Percentiles rank a stretch among this genome's conserved stretches.
phyloP scores from a whole-genome alignment of 768 basidiomycete species.

The Gautieria morchelliformis region DNA sequence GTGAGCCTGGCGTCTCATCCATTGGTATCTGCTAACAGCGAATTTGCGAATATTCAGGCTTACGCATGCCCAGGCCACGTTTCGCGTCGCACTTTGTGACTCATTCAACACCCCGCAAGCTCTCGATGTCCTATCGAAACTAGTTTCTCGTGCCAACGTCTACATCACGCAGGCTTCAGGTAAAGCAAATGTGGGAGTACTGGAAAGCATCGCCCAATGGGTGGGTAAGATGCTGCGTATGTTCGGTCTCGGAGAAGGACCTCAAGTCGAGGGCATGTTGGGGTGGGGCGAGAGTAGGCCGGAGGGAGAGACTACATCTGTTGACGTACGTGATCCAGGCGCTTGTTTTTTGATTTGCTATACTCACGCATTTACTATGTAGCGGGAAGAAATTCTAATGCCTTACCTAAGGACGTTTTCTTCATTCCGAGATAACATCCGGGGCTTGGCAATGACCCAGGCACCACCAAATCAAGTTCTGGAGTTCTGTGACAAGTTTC shows the following conservation, averaged over 20 bases:
- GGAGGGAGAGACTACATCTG: slow-evolving; percentile 23
- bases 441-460: slow-evolving; percentile 69
- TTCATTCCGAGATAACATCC: slow-evolving; percentile 84
- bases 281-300: slow-evolving; percentile 74
- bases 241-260: slow-evolving; percentile 72
- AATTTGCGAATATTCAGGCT: background rate
- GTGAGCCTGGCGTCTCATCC: slow-evolving; percentile 29
- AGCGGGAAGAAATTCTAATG: slow-evolving; percentile 82
- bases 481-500: slow-evolving; percentile 76
- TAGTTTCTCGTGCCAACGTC: slow-evolving; percentile 78
- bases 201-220: slow-evolving; percentile 45
- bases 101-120: slow-evolving; percentile 94
- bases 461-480: slow-evolving; percentile 71
- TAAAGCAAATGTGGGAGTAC: slow-evolving; percentile 47
- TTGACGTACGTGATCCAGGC: slow-evolving; percentile 23
- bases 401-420: slow-evolving; percentile 82
- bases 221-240: slow-evolving; percentile 45
- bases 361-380: slow-evolving; percentile 3
- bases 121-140: slow-evolving; percentile 61
- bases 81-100: slow-evolving; percentile 85
- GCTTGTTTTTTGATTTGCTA: background rate
- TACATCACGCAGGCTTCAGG: slow-evolving; percentile 61
- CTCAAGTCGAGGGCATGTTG: slow-evolving; percentile 40
- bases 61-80: slow-evolving; percentile 52
- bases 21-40: slow-evolving; percentile 8